Evolutionary conservation across 176 grass and related monocot species (phyloP), one percentile per base, ranked within the genome.

Genomic region (Ananas comosus): DNA sequence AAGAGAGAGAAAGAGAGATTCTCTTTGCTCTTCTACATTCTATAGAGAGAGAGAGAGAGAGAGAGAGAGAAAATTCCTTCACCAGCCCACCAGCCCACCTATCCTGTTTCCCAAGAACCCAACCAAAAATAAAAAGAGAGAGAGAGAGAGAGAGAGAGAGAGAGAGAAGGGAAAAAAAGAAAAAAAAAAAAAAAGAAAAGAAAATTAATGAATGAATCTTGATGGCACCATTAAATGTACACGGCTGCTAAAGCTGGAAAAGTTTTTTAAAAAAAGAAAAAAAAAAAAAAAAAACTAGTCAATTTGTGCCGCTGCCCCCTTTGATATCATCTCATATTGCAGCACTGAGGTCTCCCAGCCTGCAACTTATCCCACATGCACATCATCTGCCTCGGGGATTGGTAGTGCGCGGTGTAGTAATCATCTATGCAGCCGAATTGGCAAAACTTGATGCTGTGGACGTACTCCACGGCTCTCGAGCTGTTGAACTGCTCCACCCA

Each of bases 331-430:
- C 88, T 86, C 92, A 91, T 91, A 66, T 92, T 91, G 81, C 91
- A 96, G 53, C 91, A 96, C 27, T 83, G 78, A 11, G 91, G 82
- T 74, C 68, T 87, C 42, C 92, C 86, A 47, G 79, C 54, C 72
- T 80, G 81, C 57, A 96, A 72, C 71, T 96, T 96, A 73, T 92
- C 83, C 92, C 92, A 96, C 83, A 96, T 71, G 88, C 92, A 96
- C 11, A 88, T n/a, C 92, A 96, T 96, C 76, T 92, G 92, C 86
- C 86, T 83, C 0, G 86, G 92, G 5, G 92, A 96, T 64, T 96
- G 92, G 70, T 96, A 96, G 53, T 96, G 88, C 11, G 86, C 92
- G 12, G 88, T 96, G 76, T 82, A 87, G 77, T 96, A 96, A 24
- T 92, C 81, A 77, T 91, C 86, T 78, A 96, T 92, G 86, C 92